Base-by-base conservation (phyloP, 208 protist species). In the Trypanosoma theileri region DNA sequence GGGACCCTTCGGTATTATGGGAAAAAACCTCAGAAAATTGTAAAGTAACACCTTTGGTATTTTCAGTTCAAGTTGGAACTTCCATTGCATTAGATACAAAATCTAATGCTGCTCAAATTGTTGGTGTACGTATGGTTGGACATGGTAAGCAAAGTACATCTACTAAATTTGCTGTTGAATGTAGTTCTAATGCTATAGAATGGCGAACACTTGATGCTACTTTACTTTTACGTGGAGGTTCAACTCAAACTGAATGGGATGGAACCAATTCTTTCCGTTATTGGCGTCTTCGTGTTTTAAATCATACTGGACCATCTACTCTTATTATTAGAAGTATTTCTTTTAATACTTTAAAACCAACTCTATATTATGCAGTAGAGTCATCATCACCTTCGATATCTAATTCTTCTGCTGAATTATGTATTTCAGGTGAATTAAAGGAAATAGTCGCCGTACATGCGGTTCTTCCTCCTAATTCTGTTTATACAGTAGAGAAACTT, bases 401-500 rank as follows among this genome's bases (percentile, higher is more conserved):
- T 3, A 19, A 12, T n/a, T 8, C 14, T n/a, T n/a, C 8, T 26
- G n/a, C 8, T 41, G 50, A 70, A 44, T 31, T 76, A 52, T 56
- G 59, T 28, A 24, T 75, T 58, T n/a, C 26, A 21, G 24, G 8
- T 13, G 46, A 65, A 28, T 56, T 45, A 22, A 69, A 56, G 21
- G 77, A 68, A 60, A 51, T 93, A 8, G 77, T 88, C 19, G 68
- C 71, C 21, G 79, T 93, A 16, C 57, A 77, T 4, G 85, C 83
- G 9, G 24, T 55, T 0, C 68, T 95, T 51, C 86, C 86, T 26
- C 70, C 78, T 4, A 40, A 53, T 3, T 60, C 77, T 4, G 60
- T 67, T 45, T 93, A 86, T 76, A 69, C 66, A 9, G 84, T 92
- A 21, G 88, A 96, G 74, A 80, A 81, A 41, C 86, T 91, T 22